These are phyloP conservation scores for Penicillium sp. DNA, from an alignment of 2,329 filamentous ascomycete species.

Conservation along the genomic window DNA sequence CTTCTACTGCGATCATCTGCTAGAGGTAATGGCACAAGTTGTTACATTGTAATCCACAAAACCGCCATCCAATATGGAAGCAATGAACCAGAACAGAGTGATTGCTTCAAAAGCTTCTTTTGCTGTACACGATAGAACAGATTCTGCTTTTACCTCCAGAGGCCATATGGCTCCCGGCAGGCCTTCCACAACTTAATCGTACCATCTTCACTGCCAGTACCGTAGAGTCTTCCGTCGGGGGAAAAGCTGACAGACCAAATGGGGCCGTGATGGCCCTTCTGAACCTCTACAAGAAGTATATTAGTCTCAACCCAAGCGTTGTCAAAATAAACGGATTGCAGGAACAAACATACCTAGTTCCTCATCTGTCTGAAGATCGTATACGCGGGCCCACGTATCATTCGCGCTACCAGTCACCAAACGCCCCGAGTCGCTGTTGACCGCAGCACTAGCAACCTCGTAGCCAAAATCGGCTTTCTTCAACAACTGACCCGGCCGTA, in stretches of 20 bases:
- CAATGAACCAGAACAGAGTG: not conserved
- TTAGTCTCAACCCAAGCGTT: slow-evolving; percentile 5
- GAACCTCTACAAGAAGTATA: slow-evolving; percentile 62
- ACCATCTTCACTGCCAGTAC: slow-evolving; percentile 93
- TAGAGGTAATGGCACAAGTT: too few species aligned
- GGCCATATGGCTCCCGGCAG: slow-evolving; percentile 61
- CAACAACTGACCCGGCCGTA: slow-evolving; percentile 64
- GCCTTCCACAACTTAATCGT: slow-evolving; percentile 90
- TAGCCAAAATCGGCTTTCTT: slow-evolving; percentile 79
- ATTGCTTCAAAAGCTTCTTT: too few species aligned
- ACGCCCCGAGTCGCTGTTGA: slow-evolving; percentile 76
- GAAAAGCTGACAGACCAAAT: slow-evolving; percentile 96
- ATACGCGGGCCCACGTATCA: slow-evolving; percentile 95
- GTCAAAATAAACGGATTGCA: not conserved
- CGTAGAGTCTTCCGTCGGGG: slow-evolving; percentile 92
- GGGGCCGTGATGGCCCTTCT: slow-evolving; percentile 95
- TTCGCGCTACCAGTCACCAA: slow-evolving; percentile 87
- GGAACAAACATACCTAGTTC: slow-evolving; percentile 65
- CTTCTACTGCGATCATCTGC: too few species aligned
- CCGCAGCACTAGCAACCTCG: slow-evolving; percentile 83
- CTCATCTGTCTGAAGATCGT: slow-evolving; percentile 77
- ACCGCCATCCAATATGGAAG: not conserved
- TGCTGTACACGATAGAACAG: slow-evolving; percentile 2
- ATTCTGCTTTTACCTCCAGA: slow-evolving; percentile 54
- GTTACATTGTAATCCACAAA: too few species aligned